Evolutionary conservation across 306 rosid species (phyloP).

Genomic region (Adenanthera pavonina): DNA sequence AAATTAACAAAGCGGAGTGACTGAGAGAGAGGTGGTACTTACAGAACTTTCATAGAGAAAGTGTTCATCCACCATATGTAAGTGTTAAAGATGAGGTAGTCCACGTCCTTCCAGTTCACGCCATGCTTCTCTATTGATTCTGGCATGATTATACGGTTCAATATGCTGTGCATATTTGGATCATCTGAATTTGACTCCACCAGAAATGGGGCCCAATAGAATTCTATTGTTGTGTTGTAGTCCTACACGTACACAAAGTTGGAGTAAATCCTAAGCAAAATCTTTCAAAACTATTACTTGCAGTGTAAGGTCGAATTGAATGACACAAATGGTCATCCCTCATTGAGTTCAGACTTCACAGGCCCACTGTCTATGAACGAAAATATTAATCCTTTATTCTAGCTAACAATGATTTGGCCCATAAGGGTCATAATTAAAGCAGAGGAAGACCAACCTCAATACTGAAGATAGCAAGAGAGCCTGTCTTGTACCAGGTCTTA

Average conservation of each 20-base stretch:
- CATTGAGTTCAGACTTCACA: neutral
- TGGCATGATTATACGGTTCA: conserved; percentile 93
- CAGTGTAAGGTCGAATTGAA: neutral
- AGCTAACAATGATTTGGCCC: neutral
- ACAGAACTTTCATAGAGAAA: conserved; percentile 85
- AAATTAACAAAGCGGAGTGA: neutral
- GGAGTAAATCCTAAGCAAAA: conserved; percentile 41
- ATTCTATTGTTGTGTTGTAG: conserved; percentile 83
- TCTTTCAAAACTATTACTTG: neutral
- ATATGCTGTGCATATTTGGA: conserved; percentile 94
- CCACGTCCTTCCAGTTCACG: conserved; percentile 80
- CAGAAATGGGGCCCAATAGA: conserved; percentile 96
- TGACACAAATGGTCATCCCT: neutral
- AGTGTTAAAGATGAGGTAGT: conserved; percentile 85
- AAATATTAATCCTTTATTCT: conserved; percentile 6
- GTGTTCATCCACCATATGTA: conserved; percentile 99
- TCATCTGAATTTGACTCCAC: conserved; percentile 99
- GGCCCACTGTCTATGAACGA: neutral
- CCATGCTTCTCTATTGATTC: conserved; percentile 94
- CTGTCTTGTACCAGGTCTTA: conserved; percentile 81
- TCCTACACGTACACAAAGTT: conserved; percentile 37
- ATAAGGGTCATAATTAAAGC: neutral
- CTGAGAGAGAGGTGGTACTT: conserved; percentile 43
- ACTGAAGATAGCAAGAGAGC: conserved; percentile 83
- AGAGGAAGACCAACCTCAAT: conserved; percentile 59